phyloP scores from a whole-genome alignment of 805 yeast genomes.

The Schizosaccharomyces pombe region DNA sequence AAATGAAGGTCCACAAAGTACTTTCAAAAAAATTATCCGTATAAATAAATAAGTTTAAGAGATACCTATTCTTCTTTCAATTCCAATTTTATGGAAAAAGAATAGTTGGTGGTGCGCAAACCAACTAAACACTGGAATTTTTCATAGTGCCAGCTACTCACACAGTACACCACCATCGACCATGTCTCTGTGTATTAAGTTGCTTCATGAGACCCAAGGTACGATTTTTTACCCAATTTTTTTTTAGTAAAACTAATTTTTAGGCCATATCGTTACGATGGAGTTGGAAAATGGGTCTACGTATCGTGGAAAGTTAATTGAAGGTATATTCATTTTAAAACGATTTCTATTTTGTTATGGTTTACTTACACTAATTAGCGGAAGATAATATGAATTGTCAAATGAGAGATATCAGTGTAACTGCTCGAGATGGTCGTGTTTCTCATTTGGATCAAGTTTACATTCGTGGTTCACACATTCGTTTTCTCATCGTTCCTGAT shows the following conservation, averaged over 20 bases:
- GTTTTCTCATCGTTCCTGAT: slow-evolving; percentile 72
- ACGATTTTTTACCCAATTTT: not conserved
- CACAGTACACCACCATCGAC: not conserved
- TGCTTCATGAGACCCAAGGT: slow-evolving; percentile 2
- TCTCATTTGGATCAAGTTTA: slow-evolving; percentile 64
- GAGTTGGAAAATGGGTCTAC: slow-evolving; percentile 71
- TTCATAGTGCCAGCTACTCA: not conserved
- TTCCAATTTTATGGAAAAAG: not conserved
- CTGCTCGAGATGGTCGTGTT: slow-evolving; percentile 52
- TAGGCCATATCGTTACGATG: slow-evolving; percentile 65
- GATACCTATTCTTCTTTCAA: no score
- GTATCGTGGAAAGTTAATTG: slow-evolving; percentile 67
- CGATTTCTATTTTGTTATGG: not conserved
- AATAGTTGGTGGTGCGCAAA: not conserved
- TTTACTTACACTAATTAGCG: slow-evolving; percentile 11
- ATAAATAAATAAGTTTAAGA: no score
- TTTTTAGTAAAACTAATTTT: slow-evolving; percentile 8
- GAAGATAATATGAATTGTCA: slow-evolving; percentile 93
- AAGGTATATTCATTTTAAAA: slow-evolving; percentile 19
- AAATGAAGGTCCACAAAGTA: not conserved
- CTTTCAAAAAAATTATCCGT: no score
- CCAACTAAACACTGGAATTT: not conserved
- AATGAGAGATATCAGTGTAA: slow-evolving; percentile 54
- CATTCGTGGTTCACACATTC: slow-evolving; percentile 73
- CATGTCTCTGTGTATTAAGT: slow-evolving; percentile 1